Evolutionary conservation across 2,329 filamentous ascomycete genomes (phyloP).

Genomic region (Diplodia mutila): DNA sequence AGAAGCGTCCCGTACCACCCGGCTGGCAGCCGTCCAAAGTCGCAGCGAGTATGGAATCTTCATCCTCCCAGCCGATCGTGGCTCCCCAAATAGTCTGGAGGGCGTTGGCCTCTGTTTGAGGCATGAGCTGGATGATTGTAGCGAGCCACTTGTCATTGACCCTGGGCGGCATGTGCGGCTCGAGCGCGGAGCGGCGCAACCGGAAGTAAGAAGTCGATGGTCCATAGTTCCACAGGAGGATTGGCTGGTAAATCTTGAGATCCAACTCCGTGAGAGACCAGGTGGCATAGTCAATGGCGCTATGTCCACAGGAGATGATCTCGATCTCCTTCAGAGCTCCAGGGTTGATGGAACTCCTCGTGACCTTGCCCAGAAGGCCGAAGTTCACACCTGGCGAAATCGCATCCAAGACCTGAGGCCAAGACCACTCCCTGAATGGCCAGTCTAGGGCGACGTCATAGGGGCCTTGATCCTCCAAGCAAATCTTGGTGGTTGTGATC

Average conservation of each 20-base stretch:
- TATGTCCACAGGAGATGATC: constrained; percentile 66
- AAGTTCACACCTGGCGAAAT: constrained; percentile 55
- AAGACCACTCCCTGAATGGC: constrained; percentile 48
- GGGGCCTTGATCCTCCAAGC: constrained; percentile 26
- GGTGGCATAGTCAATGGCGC: constrained; percentile 31
- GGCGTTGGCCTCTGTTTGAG: constrained; percentile 37
- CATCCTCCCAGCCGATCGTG: constrained; percentile 38
- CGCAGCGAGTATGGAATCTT: constrained; percentile 40
- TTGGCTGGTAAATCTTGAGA: constrained; percentile 17
- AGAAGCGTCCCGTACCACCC: constrained; percentile 49
- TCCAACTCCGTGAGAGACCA: constrained; percentile 42
- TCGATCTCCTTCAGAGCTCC: constrained; percentile 50
- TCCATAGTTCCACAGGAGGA: constrained; percentile 28
- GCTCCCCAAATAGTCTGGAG: constrained; percentile 41
- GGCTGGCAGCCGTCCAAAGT: constrained; percentile 47
- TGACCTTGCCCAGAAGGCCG: constrained; percentile 44
- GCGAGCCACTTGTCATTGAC: constrained; percentile 43
- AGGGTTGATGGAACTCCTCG: constrained; percentile 35
- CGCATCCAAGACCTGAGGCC: constrained; percentile 54
- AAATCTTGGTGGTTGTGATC: constrained; percentile 2
- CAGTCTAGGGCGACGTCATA: constrained; percentile 28
- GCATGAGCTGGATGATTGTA: constrained; percentile 46
- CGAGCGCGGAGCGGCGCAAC: constrained; percentile 36
- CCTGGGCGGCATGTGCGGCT: constrained; percentile 46
- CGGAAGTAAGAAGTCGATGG: constrained; percentile 18